phyloP scores from a whole-genome alignment of 2,329 filamentous ascomycete species.

The Onygenales sp. region DNA sequence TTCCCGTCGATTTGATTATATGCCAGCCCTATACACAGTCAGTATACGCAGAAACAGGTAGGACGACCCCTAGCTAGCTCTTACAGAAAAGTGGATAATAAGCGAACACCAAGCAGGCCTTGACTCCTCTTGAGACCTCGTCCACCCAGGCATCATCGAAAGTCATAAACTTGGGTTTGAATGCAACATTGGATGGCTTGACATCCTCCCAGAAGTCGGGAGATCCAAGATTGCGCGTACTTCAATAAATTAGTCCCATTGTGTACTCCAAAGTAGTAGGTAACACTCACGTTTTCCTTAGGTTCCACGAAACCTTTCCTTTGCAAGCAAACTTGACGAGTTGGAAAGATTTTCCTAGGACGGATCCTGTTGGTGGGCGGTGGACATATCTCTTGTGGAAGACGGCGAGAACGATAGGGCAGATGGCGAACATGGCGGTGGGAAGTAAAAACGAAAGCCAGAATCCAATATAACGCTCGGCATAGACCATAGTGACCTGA shows the following conservation, averaged over 20 bases:
- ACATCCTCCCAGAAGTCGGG: slow-evolving; percentile 55
- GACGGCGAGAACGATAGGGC: slow-evolving; percentile 50
- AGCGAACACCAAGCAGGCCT: slow-evolving; percentile 60
- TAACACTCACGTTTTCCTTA: slow-evolving; percentile 41
- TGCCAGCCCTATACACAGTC: slow-evolving; percentile 25
- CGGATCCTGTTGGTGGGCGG: slow-evolving; percentile 60
- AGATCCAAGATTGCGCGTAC: slow-evolving; percentile 40
- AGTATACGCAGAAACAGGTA: slow-evolving; percentile 1
- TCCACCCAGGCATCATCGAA: slow-evolving; percentile 79
- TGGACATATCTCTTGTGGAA: slow-evolving; percentile 54
- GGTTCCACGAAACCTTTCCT: slow-evolving; percentile 53
- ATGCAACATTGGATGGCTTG: slow-evolving; percentile 54
- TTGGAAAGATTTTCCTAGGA: slow-evolving; percentile 56
- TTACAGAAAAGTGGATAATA: slow-evolving; percentile 42
- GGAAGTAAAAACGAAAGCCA: slow-evolving; percentile 50
- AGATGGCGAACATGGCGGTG: slow-evolving; percentile 53
- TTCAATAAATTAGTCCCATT: not conserved
- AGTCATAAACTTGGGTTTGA: slow-evolving; percentile 63
- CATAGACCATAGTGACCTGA: slow-evolving; percentile 51
- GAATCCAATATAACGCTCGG: slow-evolving; percentile 54
- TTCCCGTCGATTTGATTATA: slow-evolving; percentile 38
- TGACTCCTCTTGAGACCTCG: slow-evolving; percentile 60
- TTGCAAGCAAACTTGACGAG: slow-evolving; percentile 54
- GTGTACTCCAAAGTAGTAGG: not conserved
- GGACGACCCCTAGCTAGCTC: slow-evolving; percentile 43